Conservation (phyloP, 805 yeast species). For the Phaffomyces opuntiae region DNA sequence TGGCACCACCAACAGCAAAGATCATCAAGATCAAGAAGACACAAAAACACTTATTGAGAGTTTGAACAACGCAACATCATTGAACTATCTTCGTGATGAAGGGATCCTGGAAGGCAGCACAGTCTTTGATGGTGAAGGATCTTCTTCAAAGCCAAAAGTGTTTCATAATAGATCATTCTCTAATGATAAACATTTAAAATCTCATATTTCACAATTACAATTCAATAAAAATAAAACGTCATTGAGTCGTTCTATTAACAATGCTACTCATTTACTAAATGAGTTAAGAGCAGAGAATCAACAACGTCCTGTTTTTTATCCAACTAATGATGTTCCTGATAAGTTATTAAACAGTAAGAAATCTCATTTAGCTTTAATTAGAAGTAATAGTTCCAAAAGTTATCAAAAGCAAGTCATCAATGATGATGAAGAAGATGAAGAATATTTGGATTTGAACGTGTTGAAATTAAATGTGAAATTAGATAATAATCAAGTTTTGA, state of each 20-base stretch:
- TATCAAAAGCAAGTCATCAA: conserved; percentile 14
- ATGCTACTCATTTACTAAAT: conserved; percentile 42
- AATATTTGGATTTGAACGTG: conserved; percentile 44
- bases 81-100: conserved; percentile 21
- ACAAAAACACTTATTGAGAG: conserved; percentile 14
- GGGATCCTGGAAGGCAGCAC: conserved; percentile 22
- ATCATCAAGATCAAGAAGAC: conserved; percentile 9
- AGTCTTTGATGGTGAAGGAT: conserved; percentile 18
- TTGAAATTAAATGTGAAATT: conserved; percentile 57
- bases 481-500: conserved; percentile 39
- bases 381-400: conserved; percentile 31
- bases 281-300: conserved; percentile 51
- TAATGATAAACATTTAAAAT: conserved; percentile 31
- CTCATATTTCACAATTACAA: conserved; percentile 65
- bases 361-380: conserved; percentile 47
- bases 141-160: conserved; percentile 3
- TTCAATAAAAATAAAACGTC: conserved; percentile 68
- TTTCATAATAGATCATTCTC: conserved; percentile 20
- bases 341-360: conserved; percentile 37
- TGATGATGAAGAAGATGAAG: conserved; percentile 15
- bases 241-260: conserved; percentile 53
- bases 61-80: conserved; percentile 9
- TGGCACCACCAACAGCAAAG: conserved; percentile 1
- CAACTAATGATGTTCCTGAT: conserved; percentile 31
- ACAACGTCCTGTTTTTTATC: conserved; percentile 56